Percentiles rank a stretch among this genome's conserved stretches.
These are phyloP conservation scores for Kalanchoe fedtschenkoi DNA, from an alignment of 164 flowering plant species.

Conservation along the genomic window DNA sequence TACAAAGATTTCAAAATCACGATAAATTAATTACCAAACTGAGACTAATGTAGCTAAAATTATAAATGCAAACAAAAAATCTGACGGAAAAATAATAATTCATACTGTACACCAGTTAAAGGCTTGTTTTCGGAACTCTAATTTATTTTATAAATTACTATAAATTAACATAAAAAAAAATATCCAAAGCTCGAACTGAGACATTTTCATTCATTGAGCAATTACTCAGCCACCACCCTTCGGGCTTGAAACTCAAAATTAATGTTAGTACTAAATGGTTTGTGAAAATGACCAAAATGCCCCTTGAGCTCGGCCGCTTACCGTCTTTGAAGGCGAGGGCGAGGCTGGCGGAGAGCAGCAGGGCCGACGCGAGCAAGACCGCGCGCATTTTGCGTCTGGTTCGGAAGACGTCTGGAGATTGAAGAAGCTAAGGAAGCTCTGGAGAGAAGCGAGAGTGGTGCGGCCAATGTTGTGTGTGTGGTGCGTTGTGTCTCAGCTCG, in stretches of 20 bases:
- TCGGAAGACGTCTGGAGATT: no score
- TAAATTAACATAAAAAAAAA: no score
- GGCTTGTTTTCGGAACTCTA: no score
- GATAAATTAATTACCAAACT: no score
- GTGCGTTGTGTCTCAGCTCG: not conserved
- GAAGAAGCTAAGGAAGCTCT: not conserved
- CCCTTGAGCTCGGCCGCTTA: constrained; percentile 5
- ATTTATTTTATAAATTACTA: no score
- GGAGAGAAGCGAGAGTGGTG: not conserved
- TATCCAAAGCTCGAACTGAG: no score
- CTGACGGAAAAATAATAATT: no score
- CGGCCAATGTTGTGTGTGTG: not conserved
- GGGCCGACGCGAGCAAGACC: constrained; percentile 11
- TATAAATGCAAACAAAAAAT: no score
- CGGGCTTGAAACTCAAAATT: not conserved
- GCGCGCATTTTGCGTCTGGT: constrained; percentile 13
- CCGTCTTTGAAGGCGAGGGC: constrained; percentile 22
- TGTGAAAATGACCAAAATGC: not conserved
- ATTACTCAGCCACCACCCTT: not conserved
- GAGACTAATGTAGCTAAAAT: no score
- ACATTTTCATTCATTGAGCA: no score
- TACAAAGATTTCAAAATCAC: no score
- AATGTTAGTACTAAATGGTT: not conserved
- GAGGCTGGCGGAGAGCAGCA: constrained; percentile 17
- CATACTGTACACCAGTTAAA: no score